Evolutionary conservation across 1,139 yeast genomes (phyloP).

Genomic region (Blastobotrys raffinosifermentans): DNA sequence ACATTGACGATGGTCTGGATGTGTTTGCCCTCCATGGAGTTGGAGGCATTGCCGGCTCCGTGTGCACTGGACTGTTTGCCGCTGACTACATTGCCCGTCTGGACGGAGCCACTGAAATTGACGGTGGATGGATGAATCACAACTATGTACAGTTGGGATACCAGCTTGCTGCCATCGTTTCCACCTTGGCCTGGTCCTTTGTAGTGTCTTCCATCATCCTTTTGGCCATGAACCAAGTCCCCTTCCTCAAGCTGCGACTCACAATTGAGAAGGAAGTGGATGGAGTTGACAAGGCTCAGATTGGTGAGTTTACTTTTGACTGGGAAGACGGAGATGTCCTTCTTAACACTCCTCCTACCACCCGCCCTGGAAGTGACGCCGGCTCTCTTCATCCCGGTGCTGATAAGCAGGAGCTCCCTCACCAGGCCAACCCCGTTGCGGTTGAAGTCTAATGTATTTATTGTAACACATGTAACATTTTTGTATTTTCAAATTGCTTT

Average conservation of each 20-base stretch:
- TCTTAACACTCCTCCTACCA: conserved; percentile 1
- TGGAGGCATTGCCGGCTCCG: conserved; percentile 83
- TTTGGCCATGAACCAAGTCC: conserved; percentile 68
- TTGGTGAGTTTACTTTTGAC: conserved; percentile 60
- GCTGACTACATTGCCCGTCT: conserved; percentile 86
- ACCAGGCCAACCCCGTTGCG: no score
- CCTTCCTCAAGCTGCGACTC: conserved; percentile 76
- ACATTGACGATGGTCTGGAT: conserved; percentile 93
- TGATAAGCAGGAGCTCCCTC: no score
- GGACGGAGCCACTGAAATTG: conserved; percentile 52
- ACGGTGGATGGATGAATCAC: conserved; percentile 93
- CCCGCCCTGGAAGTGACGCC: no score
- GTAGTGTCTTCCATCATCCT: conserved; percentile 67
- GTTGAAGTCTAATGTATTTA: no score
- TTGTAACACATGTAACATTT: no score
- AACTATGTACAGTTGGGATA: conserved; percentile 86
- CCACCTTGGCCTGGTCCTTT: conserved; percentile 79
- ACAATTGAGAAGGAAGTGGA: conserved; percentile 83
- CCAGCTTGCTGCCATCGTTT: conserved; percentile 79
- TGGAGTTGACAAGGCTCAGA: conserved; percentile 86
- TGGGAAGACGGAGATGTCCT: conserved; percentile 14
- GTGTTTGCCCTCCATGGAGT: conserved; percentile 92
- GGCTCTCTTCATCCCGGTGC: no score
- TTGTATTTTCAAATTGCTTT: no score
- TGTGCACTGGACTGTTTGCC: conserved; percentile 86